Evolutionary conservation across 345 rosid species (phyloP), one percentile per base, ranked within the genome.

Genomic region (Brassica rapa): DNA sequence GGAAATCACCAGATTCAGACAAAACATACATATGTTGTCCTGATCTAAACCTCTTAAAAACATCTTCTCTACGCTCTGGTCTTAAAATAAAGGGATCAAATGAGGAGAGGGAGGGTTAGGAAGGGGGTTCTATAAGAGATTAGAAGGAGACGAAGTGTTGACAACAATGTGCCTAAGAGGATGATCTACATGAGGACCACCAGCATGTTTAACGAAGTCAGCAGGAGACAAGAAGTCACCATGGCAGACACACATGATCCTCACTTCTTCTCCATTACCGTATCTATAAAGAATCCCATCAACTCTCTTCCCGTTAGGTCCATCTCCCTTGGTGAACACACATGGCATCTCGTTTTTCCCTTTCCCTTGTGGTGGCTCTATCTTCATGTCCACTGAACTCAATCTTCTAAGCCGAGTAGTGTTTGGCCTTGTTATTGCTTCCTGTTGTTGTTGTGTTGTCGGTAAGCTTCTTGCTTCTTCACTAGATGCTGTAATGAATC

Each of bases 161-260:
- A 91, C 86, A 53, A 91, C 97, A 73, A 91, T 91, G 72, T 88
- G 97, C 74, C 86, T 79, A 41, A 90, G 97, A n/a, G 97, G 97
- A 66, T 91, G 83, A 68, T 86, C 89, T 1, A 90, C 89, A 15
- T 87, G 84, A 7, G 86, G 77, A 4, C 94, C 97, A 3, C 97
- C 97, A 2, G 94, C 94, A 71, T 91, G 97, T 80, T 86, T 88
- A 59, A 91, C 93, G 63, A 91, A 91, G 79, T 90, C 97, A 0
- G 93, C 91, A 0, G 97, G 97, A 19, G 97, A 84, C 41, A 82
- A 86, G 78, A 90, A 91, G 55, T 66, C 84, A 37, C 97, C 97
- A 25, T 91, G 97, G 80, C 97, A 91, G 14, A 91, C 90, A 59
- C 97, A 91, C 90, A 91, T 88, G 82, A 91, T 91, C 89, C 63